Base-by-base conservation (phyloP, 495 filamentous ascomycete species). In the Bathelium albidoporum region DNA sequence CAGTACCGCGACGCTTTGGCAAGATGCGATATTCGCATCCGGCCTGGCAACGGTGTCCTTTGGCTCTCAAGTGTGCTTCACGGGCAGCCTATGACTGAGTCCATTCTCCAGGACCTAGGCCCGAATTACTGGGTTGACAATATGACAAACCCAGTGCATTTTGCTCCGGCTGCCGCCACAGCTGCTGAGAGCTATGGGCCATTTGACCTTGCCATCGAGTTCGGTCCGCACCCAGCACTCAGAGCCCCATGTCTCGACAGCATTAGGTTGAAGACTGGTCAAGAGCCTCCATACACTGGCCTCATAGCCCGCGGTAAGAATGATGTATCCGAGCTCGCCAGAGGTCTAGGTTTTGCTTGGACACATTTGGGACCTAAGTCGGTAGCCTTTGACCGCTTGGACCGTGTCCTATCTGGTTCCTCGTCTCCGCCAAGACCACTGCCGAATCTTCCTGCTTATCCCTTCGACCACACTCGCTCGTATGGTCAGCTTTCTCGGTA, bases 181-280 rank as follows among this genome's bases (percentile, higher is more conserved):
- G 44, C 44, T 49, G 14, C 20, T 16, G 12, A 16, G 20, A n/a
- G 11, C 9, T 0, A 22, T 49, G 44, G 9, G 44, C n/a, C n/a
- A n/a, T n/a, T n/a, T n/a, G 5, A 16, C 31, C 20, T 77, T 20
- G 71, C 58, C 32, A 14, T 84, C 5, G 83, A 84, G 59, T 63
- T 84, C 36, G 83, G 82, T 0, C 81, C 81, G 0, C 83, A 84
- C 53, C 75, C 80, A 1, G 75, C 81, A 0, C 71, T 84, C 9
- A 75, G 77, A 61, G 76, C 0, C 73, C 0, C 26, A n/a, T n/a
- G 12, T 16, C 14, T 12, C 44, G 20, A 22, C 5, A 18, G n/a
- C n/a, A n/a, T n/a, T 18, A 16, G 62, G 16, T 12, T 18, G 12
- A 9, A 20, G 12, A 14, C 41, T 20, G 11, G 44, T 16, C 14